phyloP scores from a whole-genome alignment of 306 rosid genomes.

The Calophaca sinica region DNA sequence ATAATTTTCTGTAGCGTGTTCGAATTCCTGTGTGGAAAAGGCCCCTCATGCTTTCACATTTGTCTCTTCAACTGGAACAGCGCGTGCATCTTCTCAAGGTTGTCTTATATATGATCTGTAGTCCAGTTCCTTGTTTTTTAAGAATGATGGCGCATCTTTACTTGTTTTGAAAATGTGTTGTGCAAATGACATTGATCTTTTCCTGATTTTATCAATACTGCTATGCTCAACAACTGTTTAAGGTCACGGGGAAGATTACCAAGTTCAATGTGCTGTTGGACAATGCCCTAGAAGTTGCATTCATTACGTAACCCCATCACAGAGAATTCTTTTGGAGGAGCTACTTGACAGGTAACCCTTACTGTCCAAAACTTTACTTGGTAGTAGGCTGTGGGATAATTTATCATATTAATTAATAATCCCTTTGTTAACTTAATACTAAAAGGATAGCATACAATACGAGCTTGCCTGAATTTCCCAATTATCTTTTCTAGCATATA shows the following conservation, averaged over 20 bases:
- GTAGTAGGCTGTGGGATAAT: no score
- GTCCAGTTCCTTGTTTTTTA: background rate
- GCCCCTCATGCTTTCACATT: conserved; percentile 83
- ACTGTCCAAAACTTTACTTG: background rate
- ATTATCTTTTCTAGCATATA: conserved; percentile 12
- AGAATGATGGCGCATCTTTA: conserved; percentile 11
- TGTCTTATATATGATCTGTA: conserved; percentile 27
- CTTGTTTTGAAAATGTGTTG: conserved; percentile 27
- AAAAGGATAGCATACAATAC: background rate
- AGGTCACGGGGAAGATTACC: conserved; percentile 85
- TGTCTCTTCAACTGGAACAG: conserved; percentile 77
- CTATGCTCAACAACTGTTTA: conserved; percentile 26
- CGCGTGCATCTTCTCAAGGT: conserved; percentile 88
- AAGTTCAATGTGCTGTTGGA: conserved; percentile 84
- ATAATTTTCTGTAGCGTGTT: conserved; percentile 67
- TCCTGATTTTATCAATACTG: background rate
- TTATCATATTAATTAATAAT: background rate
- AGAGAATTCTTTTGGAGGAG: conserved; percentile 87
- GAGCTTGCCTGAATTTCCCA: conserved; percentile 6
- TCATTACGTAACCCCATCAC: conserved; percentile 89
- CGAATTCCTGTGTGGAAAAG: conserved; percentile 79
- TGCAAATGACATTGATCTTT: conserved; percentile 10
- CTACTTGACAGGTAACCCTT: conserved; percentile 72
- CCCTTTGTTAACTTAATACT: conserved; percentile 1
- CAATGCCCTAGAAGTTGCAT: conserved; percentile 96